Percentiles rank a stretch among this genome's conserved stretches.
These are phyloP conservation scores for Sporisorium exsertum DNA, from an alignment of 1,284 basidiomycete genomes.

Conservation along the genomic window DNA sequence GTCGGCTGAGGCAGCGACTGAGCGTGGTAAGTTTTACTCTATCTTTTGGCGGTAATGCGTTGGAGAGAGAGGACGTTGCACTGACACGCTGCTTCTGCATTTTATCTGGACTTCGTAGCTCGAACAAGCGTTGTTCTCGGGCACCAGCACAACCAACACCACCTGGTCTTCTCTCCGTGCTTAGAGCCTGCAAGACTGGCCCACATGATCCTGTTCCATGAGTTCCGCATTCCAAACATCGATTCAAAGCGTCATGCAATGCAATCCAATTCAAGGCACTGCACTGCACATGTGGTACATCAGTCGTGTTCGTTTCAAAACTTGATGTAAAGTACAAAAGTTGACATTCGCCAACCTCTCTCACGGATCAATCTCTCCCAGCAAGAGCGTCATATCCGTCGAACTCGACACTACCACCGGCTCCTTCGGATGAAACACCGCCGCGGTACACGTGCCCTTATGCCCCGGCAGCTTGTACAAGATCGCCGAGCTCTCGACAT, in stretches of 20 bases:
- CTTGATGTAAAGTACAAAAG: conserved; percentile 3
- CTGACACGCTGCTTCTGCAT: conserved; percentile 2
- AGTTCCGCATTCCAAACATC: not conserved
- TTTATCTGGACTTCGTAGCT: conserved; percentile 6
- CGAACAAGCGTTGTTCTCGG: conserved; percentile 23
- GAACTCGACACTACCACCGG: conserved; percentile 64
- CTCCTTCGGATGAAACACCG: conserved; percentile 66
- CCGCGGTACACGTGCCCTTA: conserved; percentile 66
- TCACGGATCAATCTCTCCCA: conserved; percentile 63
- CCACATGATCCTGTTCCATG: not conserved
- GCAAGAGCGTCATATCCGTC: conserved; percentile 61
- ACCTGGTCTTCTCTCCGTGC: conserved; percentile 2
- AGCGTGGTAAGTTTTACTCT: conserved; percentile 23
- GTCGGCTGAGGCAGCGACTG: conserved; percentile 14
- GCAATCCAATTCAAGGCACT: not conserved
- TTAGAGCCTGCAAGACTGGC: not conserved
- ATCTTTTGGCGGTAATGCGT: not conserved
- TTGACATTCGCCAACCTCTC: not conserved
- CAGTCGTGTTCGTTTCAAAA: not conserved
- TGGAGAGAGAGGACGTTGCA: not conserved
- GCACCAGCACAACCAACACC: conserved; percentile 7
- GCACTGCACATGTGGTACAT: not conserved
- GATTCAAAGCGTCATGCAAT: conserved; percentile 7
- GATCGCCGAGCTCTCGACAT: conserved; percentile 56
- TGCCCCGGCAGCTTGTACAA: conserved; percentile 68